Evolutionary conservation across 2,329 filamentous ascomycete species (phyloP).

Genomic region (Monilinia aucupariae): DNA sequence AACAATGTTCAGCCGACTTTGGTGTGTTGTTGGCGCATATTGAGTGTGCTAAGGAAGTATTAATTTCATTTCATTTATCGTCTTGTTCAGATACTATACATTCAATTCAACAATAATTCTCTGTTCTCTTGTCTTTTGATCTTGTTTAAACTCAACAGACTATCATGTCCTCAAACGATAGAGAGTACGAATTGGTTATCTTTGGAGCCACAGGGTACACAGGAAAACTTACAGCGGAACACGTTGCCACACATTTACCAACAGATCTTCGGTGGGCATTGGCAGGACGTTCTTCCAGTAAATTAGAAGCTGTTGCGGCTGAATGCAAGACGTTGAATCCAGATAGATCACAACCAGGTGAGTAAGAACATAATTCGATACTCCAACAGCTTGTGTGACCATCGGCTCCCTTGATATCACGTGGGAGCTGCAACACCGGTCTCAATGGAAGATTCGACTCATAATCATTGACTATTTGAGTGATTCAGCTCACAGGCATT

Average conservation of each 20-base stretch:
- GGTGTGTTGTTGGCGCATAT: background rate
- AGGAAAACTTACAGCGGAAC: conserved; percentile 68
- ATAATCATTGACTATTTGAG: no score
- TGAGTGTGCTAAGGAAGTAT: background rate
- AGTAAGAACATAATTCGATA: conserved; percentile 22
- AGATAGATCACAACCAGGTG: conserved; percentile 67
- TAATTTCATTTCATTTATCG: background rate
- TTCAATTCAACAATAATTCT: background rate
- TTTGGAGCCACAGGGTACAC: conserved; percentile 77
- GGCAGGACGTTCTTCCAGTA: conserved; percentile 72
- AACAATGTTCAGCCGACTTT: background rate
- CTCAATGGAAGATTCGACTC: no score
- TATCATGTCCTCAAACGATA: conserved; percentile 19
- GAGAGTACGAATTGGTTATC: conserved; percentile 58
- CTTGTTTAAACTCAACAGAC: background rate
- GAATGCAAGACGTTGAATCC: conserved; percentile 62
- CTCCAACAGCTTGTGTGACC: background rate
- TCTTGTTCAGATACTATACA: background rate
- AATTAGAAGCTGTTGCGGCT: conserved; percentile 63
- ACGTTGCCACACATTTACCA: conserved; percentile 65
- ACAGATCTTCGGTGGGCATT: conserved; percentile 82
- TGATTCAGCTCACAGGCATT: background rate
- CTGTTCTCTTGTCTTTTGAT: background rate
- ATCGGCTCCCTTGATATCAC: background rate
- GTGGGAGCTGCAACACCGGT: background rate